Percentiles rank a stretch among this genome's conserved stretches.
Conservation (phyloP, 148 eudicot genomes). For the Talinum fruticosum region DNA sequence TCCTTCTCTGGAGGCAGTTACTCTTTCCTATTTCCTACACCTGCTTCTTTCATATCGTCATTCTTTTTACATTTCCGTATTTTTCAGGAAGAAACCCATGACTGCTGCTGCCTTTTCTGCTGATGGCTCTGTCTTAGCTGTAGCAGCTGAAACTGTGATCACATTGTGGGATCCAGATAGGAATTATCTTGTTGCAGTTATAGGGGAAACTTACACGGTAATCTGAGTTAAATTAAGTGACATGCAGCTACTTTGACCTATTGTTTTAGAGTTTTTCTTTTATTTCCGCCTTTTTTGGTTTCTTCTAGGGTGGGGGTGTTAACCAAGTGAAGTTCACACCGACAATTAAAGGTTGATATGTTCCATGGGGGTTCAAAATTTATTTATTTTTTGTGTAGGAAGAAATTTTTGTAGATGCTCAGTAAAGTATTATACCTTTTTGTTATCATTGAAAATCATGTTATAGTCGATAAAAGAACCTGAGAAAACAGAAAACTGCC, state of each 20-base stretch:
- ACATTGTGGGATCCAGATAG: conserved; percentile 91
- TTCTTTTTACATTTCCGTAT: not conserved
- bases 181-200: conserved; percentile 77
- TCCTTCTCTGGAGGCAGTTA: not conserved
- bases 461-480: no score
- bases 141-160: conserved; percentile 85
- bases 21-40: no score
- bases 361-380: no score
- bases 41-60: not conserved
- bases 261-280: not conserved
- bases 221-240: not conserved
- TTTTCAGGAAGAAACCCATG: conserved; percentile 75
- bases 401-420: no score
- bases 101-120: conserved; percentile 82
- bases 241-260: not conserved
- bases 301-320: not conserved
- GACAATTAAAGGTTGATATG: no score
- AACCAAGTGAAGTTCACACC: no score
- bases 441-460: no score
- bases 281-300: not conserved
- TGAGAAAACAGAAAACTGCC: no score
- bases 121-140: conserved; percentile 91
- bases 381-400: no score
- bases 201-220: conserved; percentile 73
- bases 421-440: no score